phyloP scores from a whole-genome alignment of 768 basidiomycete species.

The Auricularia sp. region DNA sequence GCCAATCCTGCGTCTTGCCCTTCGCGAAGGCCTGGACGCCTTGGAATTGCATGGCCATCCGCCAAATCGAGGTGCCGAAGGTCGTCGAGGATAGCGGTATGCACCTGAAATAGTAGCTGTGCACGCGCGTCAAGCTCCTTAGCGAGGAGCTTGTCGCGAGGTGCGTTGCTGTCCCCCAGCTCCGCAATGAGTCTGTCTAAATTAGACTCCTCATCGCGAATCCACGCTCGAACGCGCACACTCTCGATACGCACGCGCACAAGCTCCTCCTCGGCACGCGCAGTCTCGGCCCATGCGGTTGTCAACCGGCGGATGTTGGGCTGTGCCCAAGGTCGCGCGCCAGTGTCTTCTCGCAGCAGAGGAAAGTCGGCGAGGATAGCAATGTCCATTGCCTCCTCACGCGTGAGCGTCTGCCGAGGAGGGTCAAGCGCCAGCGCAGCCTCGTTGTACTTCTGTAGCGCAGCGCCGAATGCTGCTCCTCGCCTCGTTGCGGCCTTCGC shows the following conservation, averaged over 20 bases:
- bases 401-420: neutral
- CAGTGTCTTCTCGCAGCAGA: neutral
- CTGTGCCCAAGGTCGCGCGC: neutral
- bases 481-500: neutral
- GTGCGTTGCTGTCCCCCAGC: neutral
- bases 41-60: neutral
- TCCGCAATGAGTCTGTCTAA: neutral
- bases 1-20: neutral
- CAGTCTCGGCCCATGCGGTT: neutral
- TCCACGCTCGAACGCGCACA: neutral
- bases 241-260: neutral
- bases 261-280: conserved; percentile 1
- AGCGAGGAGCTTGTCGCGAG: neutral
- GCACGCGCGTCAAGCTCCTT: neutral
- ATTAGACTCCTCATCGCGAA: neutral
- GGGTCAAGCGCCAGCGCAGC: neutral
- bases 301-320: neutral
- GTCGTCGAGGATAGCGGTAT: neutral
- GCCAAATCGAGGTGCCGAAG: neutral
- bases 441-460: conserved; percentile 1
- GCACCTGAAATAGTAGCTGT: neutral
- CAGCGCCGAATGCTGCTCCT: neutral
- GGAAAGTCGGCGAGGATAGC: conserved; percentile 1
- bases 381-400: neutral
- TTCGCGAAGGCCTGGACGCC: neutral